Evolutionary conservation across 2,329 filamentous ascomycete genomes (phyloP).

Genomic region (Teratosphaeria zuluensis): DNA sequence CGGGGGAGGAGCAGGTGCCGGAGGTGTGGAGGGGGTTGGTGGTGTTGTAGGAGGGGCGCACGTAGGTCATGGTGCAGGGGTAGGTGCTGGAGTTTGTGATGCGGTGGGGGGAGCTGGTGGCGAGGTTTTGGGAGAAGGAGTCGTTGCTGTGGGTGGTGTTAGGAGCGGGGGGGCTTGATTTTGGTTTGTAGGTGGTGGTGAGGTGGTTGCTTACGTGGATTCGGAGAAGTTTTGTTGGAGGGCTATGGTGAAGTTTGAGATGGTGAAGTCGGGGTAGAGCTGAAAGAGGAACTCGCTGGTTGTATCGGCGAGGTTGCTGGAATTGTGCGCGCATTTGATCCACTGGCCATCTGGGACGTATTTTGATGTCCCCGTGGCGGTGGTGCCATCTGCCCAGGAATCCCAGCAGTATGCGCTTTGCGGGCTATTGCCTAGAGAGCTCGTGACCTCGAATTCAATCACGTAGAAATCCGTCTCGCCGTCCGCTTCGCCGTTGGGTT

Average conservation of each 20-base stretch:
- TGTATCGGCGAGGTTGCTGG: not conserved
- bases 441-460: slow-evolving; percentile 16
- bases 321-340: slow-evolving; percentile 11
- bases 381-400: slow-evolving; percentile 17
- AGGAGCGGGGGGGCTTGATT: not conserved
- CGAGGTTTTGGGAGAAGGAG: not conserved
- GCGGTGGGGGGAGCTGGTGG: not conserved
- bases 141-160: not conserved
- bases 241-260: slow-evolving; percentile 19
- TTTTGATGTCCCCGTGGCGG: slow-evolving; percentile 7
- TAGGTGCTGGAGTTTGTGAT: not conserved
- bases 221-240: slow-evolving; percentile 12
- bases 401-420: slow-evolving; percentile 11
- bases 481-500: slow-evolving; percentile 17
- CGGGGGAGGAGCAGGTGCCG: not conserved
- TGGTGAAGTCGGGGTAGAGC: slow-evolving; percentile 16
- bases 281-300: slow-evolving; percentile 15
- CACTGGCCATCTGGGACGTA: slow-evolving; percentile 15
- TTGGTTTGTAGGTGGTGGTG: too few species aligned
- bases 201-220: not conserved
- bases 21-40: not conserved
- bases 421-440: slow-evolving; percentile 6
- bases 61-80: not conserved
- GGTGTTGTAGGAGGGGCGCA: not conserved
- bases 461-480: slow-evolving; percentile 19